phyloP scores from a whole-genome alignment of 176 grass and related monocot genomes.

The Hordeum vulgare region MorexV3_pseudomolecules_assembly NC_058521.1:518216708-518217207 shows the following conservation, averaged over 20 bases:
- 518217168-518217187: no score
- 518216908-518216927: constrained; percentile 36
- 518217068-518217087: not conserved
- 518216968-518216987: not conserved
- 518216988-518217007: not conserved
- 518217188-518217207: no score
- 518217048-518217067: not conserved
- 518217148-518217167: no score
- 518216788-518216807: constrained; percentile 28
- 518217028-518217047: not conserved
- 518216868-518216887: constrained; percentile 1
- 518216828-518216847: no score
- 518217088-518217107: no score
- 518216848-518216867: not conserved
- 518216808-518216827: not conserved
- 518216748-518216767: no score
- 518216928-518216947: constrained; percentile 63
- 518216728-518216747: no score
- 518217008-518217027: not conserved
- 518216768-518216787: no score
- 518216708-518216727: no score
- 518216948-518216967: constrained; percentile 69
- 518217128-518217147: no score
- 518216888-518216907: constrained; percentile 37
- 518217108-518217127: no score